A percentile compares a stretch with the other conserved stretches of the same genome.
These are phyloP conservation scores for Dentipellis fragilis DNA, from an alignment of 768 basidiomycete genomes.

Conservation along the genomic window DNA sequence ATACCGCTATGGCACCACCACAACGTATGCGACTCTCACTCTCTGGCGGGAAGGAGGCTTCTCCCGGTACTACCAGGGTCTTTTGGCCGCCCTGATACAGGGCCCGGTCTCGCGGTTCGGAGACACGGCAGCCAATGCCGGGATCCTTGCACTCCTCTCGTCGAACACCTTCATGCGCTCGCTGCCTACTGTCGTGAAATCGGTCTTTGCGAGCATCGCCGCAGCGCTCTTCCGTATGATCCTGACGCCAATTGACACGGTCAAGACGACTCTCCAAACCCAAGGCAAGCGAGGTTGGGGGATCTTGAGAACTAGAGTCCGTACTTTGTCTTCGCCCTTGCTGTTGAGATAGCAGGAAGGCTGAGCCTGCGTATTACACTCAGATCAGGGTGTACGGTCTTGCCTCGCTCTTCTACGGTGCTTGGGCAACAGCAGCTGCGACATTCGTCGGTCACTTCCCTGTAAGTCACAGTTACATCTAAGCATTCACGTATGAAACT, in stretches of 20 bases:
- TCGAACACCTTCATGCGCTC: slow-evolving; percentile 62
- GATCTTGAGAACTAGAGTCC: slow-evolving; percentile 58
- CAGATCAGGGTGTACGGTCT: slow-evolving; percentile 72
- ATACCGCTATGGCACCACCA: slow-evolving; percentile 79
- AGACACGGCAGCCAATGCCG: slow-evolving; percentile 91
- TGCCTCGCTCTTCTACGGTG: slow-evolving; percentile 80
- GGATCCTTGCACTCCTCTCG: slow-evolving; percentile 77
- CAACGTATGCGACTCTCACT: slow-evolving; percentile 50
- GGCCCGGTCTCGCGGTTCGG: slow-evolving; percentile 83
- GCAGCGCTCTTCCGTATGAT: slow-evolving; percentile 85
- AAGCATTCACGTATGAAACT: neutral
- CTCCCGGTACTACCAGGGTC: slow-evolving; percentile 81
- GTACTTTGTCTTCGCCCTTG: slow-evolving; percentile 9
- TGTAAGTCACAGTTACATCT: slow-evolving; percentile 25
- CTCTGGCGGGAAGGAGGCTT: slow-evolving; percentile 75
- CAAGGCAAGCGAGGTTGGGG: slow-evolving; percentile 63
- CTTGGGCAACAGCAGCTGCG: slow-evolving; percentile 84
- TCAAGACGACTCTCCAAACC: slow-evolving; percentile 94
- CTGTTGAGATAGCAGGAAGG: neutral
- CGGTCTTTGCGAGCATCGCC: slow-evolving; percentile 65
- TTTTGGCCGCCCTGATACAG: slow-evolving; percentile 77
- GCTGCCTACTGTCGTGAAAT: slow-evolving; percentile 60
- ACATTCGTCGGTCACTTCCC: slow-evolving; percentile 92
- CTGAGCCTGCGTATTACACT: neutral
- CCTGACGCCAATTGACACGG: slow-evolving; percentile 86